Base-by-base conservation (phyloP, 23 red algal genomes). In the Agarophyton chilense region DNA sequence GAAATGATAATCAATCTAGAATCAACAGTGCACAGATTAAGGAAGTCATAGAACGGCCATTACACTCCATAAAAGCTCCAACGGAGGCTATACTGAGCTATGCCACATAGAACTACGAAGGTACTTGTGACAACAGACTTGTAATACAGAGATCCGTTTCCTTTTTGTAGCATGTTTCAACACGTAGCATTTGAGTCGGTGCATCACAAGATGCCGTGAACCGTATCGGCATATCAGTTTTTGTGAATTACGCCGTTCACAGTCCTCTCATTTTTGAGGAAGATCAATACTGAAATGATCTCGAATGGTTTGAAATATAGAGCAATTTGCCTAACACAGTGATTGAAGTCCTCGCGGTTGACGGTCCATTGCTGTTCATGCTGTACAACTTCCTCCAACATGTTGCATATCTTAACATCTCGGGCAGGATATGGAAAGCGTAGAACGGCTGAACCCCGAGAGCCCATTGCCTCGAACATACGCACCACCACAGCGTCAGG, bases 391-490 rank as follows among this genome's bases (percentile, higher is more conserved):
- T 35, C 24, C 40, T 90, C 86, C 28, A 90, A n/a, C 63, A 90
- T 77, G 71, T 90, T 90, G 63, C 86, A 90, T 18, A 77, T 26
- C 52, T 52, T 54, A 12, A 72, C 86, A 38, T 31, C 64, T 46
- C 31, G 49, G 7, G 73, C 60, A 35, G 41, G 60, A 46, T 55
- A 68, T 0, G 86, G 77, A n/a, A 52, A 71, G 19, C 36, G 26
- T 22, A 90, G 35, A 52, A 29, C 21, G 14, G 77, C 71, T 22
- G 11, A 24, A 18, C 77, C 86, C 16, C 76, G 60, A 29, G 39
- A 44, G 31, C 86, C 86, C 77, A 90, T 81, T 1, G 86, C 33
- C 70, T 90, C 86, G 64, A 78, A 90, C 86, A 90, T 80, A 16
- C 86, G 58, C 9, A 90, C 76, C 12, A 90, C 67, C 13, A 90